Base-by-base conservation (phyloP, 2,329 filamentous ascomycete species). In the Clonostachys byssicola region DNA sequence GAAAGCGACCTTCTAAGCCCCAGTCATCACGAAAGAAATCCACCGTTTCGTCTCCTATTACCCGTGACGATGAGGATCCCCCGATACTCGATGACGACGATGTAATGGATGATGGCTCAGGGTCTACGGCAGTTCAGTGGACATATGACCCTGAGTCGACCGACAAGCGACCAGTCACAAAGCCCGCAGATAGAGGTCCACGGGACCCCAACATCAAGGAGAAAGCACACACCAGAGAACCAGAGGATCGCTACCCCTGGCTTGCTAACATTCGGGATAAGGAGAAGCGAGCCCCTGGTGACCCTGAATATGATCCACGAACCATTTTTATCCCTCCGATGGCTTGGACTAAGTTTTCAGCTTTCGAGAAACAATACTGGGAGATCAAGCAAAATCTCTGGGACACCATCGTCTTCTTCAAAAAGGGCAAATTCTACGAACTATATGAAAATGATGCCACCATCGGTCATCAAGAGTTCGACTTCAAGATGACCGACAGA, bases 361-460 rank as follows among this genome's bases (percentile, higher is more conserved):
- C 92, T 0, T 99, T 99, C 54, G 94, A 99, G 68, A 95, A 91
- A 65, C 94, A 99, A 63, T 99, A 99, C 65, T 99, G 94, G 94
- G 90, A 95, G 60, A 97, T 99, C 66, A 99, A 99, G 71, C 88
- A 92, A 65, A 96, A 96, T 57, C 89, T 95, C 54, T 97, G 89
- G 88, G 91, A 96, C 55, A 96, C 92, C 0, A 86, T 99, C 42
- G 92, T 99, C 14, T 99, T 99, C 70, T 99, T 99, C 83, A 99
- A 97, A 69, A 99, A 99, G 74, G 94, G 94, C 60, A 99, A 99
- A 60, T 99, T 99, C 67, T 99, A 96, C 62, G 94, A 99, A 64
- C 77, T 99, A 0, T 99, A 97, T 60, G 94, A 99, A 64, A 96
- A 96, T 51, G 94, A 99, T 67, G 94, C 94, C 6, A 96, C 92